Evolutionary conservation across 345 rosid species (phyloP).

Genomic region (Capsella bursapastoris): DNA sequence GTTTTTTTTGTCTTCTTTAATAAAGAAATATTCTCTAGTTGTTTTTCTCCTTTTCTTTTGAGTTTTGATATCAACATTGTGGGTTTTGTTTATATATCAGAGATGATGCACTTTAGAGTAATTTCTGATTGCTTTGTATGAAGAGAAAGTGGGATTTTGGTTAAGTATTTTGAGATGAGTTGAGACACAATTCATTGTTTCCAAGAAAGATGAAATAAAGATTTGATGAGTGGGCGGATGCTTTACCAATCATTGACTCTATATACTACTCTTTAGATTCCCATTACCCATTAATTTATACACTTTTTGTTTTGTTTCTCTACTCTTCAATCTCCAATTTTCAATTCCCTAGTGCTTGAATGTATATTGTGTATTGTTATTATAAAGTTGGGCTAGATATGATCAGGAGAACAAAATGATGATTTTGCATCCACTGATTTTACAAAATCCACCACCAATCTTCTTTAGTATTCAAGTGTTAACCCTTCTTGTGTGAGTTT

Average conservation of each 20-base stretch:
- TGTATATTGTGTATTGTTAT: conserved; percentile 28
- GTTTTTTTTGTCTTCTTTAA: background rate
- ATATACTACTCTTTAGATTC: conserved; percentile 18
- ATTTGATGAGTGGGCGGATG: conserved; percentile 36
- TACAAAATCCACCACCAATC: conserved; percentile 11
- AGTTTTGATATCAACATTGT: conserved; percentile 24
- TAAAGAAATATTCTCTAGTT: background rate
- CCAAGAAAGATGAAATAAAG: conserved; percentile 43
- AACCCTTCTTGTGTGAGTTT: conserved; percentile 5
- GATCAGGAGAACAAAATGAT: conserved; percentile 21
- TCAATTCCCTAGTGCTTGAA: conserved; percentile 30
- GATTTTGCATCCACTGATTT: conserved; percentile 25
- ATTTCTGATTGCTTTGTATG: conserved; percentile 49
- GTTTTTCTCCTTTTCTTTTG: background rate
- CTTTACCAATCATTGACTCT: conserved; percentile 47
- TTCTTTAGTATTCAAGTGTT: conserved; percentile 1
- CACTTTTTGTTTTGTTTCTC: conserved; percentile 15
- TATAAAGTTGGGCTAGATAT: conserved; percentile 29
- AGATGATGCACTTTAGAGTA: conserved; percentile 39
- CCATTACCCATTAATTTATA: conserved; percentile 35
- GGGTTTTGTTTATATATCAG: conserved; percentile 5
- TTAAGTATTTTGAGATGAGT: conserved; percentile 24
- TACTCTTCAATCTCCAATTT: conserved; percentile 18
- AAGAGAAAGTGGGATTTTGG: conserved; percentile 54
- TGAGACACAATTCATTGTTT: conserved; percentile 43